Percentiles rank a stretch among this genome's conserved stretches.
phyloP scores from a whole-genome alignment of 169 alveolate species.

The Cryptosporidium parvum region DNA sequence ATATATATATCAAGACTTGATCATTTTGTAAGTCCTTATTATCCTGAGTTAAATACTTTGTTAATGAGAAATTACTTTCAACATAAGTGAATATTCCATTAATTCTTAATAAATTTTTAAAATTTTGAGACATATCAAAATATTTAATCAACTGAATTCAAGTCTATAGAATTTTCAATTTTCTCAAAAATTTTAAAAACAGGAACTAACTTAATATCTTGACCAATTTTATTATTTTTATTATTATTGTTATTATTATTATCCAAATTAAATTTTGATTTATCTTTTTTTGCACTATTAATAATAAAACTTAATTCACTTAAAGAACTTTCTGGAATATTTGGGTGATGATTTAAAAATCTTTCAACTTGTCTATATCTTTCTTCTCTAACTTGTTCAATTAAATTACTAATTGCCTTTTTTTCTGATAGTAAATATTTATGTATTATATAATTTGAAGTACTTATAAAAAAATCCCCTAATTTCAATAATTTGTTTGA shows the following conservation, averaged over 20 bases:
- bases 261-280: background rate
- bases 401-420: conserved; percentile 18
- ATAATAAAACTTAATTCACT: conserved; percentile 31
- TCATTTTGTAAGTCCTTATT: background rate
- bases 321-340: conserved; percentile 32
- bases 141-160: conserved; percentile 20
- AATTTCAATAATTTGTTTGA: conserved; percentile 47
- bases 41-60: background rate
- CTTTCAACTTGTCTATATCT: conserved; percentile 14
- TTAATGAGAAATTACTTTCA: conserved; percentile 12
- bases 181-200: conserved; percentile 12
- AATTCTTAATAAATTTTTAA: conserved; percentile 16
- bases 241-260: background rate
- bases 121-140: conserved; percentile 18
- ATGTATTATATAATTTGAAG: conserved; percentile 41
- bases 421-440: conserved; percentile 53
- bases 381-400: conserved; percentile 15
- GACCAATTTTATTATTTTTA: background rate
- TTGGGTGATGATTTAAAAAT: conserved; percentile 33
- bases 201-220: conserved; percentile 13
- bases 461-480: conserved; percentile 54
- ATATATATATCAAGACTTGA: conserved; percentile 14
- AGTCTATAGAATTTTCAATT: conserved; percentile 3
- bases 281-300: conserved; percentile 25
- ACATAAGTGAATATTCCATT: conserved; percentile 43